Evolutionary conservation across 148 eudicot species (phyloP).

Genomic region (Agrostemma githago): DNA sequence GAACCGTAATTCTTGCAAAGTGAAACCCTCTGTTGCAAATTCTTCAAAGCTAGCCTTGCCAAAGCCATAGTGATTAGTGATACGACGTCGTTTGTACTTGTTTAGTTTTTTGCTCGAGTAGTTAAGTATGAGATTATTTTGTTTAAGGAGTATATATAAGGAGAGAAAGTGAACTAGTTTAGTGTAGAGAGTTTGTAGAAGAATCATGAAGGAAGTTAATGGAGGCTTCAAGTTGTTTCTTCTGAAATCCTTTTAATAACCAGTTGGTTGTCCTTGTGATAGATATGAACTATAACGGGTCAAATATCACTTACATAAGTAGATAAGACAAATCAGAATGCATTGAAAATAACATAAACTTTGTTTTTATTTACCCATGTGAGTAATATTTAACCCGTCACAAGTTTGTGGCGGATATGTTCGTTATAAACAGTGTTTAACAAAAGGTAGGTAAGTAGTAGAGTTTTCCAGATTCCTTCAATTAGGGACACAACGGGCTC

Average conservation of each 20-base stretch:
- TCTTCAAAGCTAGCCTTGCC: slow-evolving; percentile 47
- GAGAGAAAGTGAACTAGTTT: background rate
- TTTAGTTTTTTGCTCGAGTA: background rate
- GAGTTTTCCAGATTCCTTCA: background rate
- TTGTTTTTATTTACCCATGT: too few species aligned
- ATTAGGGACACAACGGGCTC: too few species aligned
- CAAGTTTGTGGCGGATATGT: too few species aligned
- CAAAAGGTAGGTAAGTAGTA: background rate
- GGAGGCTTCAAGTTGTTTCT: slow-evolving; percentile 20
- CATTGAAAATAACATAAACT: too few species aligned
- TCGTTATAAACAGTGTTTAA: too few species aligned
- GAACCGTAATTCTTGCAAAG: slow-evolving; percentile 1
- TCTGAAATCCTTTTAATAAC: too few species aligned
- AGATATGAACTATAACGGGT: too few species aligned
- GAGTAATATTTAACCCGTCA: too few species aligned
- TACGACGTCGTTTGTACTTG: background rate
- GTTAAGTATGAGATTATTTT: background rate
- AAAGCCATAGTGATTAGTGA: slow-evolving; percentile 32
- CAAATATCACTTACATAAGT: too few species aligned
- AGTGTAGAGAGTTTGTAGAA: slow-evolving; percentile 21
- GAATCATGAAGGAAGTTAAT: background rate
- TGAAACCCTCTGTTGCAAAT: slow-evolving; percentile 33
- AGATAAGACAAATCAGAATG: too few species aligned
- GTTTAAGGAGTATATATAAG: background rate
- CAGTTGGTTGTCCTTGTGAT: too few species aligned